A percentile compares a stretch with the other conserved stretches of the same genome.
Conservation (phyloP, 257 asterid species). For the Nicotiana tomentosiformis region DNA sequence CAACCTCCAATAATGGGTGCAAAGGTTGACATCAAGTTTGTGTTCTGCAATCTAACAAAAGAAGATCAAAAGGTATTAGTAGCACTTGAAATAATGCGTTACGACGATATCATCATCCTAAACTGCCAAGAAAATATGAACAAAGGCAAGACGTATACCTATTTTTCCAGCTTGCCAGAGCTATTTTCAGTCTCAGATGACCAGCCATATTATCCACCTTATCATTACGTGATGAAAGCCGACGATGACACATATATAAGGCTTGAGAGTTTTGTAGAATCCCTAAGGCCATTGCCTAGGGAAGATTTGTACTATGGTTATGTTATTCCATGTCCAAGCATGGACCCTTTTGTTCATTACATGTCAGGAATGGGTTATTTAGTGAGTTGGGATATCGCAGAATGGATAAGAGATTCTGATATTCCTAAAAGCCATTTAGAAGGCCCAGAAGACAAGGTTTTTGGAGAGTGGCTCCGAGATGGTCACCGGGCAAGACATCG, state of each 20-base stretch:
- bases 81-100: conserved; percentile 83
- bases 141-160: conserved; percentile 79
- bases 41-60: conserved; percentile 87
- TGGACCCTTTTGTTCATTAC: conserved; percentile 79
- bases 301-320: conserved; percentile 76
- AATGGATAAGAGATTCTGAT: conserved; percentile 75
- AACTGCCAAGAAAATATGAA: conserved; percentile 83
- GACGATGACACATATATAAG: conserved; percentile 81
- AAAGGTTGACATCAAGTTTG: conserved; percentile 63
- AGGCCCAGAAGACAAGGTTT: conserved; percentile 72
- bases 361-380: conserved; percentile 98
- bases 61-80: conserved; percentile 76
- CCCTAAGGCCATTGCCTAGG: conserved; percentile 56
- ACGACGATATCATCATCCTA: conserved; percentile 74
- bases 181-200: conserved; percentile 26
- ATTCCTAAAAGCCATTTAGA: conserved; percentile 54
- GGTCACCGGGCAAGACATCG: conserved; percentile 68
- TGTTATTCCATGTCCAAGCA: conserved; percentile 81
- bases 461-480: conserved; percentile 79
- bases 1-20: conserved; percentile 44
- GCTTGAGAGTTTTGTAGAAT: conserved; percentile 50
- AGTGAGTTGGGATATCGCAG: conserved; percentile 85
- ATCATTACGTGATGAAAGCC: conserved; percentile 76
- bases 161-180: conserved; percentile 71
- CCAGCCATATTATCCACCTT: conserved; percentile 47